These are phyloP conservation scores for Allantophomopsis cytisporea DNA, from an alignment of 2,329 filamentous ascomycete genomes.

Conservation along the genomic window DNA sequence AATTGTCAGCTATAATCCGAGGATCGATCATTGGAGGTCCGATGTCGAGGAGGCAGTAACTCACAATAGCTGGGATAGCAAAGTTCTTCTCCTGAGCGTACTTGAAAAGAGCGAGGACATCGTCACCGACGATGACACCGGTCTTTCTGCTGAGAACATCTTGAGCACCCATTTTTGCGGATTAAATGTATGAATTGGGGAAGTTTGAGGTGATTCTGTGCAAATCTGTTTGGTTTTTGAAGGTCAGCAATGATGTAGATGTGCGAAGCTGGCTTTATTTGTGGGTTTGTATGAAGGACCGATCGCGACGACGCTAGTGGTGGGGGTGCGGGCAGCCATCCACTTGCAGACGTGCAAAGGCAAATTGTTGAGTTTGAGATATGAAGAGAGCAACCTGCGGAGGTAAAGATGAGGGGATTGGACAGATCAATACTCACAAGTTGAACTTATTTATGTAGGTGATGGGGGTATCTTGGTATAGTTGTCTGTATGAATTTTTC, in stretches of 20 bases:
- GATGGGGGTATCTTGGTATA: no score
- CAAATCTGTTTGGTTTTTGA: neutral
- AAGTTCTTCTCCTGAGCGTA: conserved; percentile 81
- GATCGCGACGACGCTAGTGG: conserved; percentile 1
- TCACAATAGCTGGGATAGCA: conserved; percentile 70
- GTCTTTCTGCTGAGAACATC: conserved; percentile 48
- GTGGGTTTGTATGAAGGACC: no score
- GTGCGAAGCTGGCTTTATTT: neutral
- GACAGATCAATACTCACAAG: no score
- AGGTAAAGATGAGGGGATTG: no score
- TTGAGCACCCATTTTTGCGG: conserved; percentile 25
- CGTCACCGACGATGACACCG: conserved; percentile 55
- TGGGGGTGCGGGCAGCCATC: conserved; percentile 1
- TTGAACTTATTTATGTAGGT: no score
- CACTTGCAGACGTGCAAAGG: neutral
- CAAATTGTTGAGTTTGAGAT: neutral
- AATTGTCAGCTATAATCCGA: conserved; percentile 2
- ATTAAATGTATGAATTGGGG: conserved; percentile 4
- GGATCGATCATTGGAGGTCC: neutral
- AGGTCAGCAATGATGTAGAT: neutral
- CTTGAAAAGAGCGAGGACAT: conserved; percentile 65
- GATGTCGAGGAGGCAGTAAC: conserved; percentile 13
- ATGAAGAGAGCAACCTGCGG: neutral
- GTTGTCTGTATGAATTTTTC: no score
- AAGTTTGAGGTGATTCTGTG: conserved; percentile 3